Evolutionary conservation across 1,284 basidiomycete species (phyloP), one percentile per base, ranked within the genome.

Genomic region (Vanrija sp.): DNA sequence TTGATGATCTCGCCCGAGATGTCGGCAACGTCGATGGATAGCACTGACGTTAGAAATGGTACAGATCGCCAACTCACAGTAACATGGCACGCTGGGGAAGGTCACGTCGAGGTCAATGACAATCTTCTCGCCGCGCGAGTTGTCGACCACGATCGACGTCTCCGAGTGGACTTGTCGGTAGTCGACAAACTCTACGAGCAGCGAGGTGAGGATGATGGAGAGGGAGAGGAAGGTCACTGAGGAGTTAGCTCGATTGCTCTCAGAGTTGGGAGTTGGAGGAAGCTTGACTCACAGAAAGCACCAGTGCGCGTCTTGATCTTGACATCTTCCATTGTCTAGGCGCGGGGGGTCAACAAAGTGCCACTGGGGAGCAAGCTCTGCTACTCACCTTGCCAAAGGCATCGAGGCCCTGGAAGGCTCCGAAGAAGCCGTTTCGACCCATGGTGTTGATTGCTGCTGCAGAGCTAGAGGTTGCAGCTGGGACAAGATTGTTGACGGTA

Each of bases 81-180:
- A 98, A 77, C 96, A 99, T 31, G 96, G 96, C 25, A 99, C 93
- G 62, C 91, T 83, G 0, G 96, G 95, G 77, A 98, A 99, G 2
- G 89, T 92, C 54, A 99, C 80, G 71, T 98, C 94, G 78, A 99
- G 79, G 68, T 86, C 85, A 43, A 97, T 89, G 12, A 88, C 89
- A 62, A 98, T 78, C 74, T 89, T 92, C 79, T 98, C 93, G 46
- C 94, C 95, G 69, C 96, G 81, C 66, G 89, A 91, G 73, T 86
- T 84, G 81, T 99, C 96, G 23, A 97, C 93, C 31, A 89, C 81
- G 61, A 96, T 86, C 4, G 88, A 89, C 6, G 92, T 94, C 72
- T 95, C 91, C 60, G 90, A 80, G 53, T 83, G 84, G 41, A 98
- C 83, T 59, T 84, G 83, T 41, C 94, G 84, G 74, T 98, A 99